Percentiles rank a stretch among this genome's conserved stretches.
Evolutionary conservation across 208 protist species (phyloP).

Genomic region (Leishmania arabica): DNA sequence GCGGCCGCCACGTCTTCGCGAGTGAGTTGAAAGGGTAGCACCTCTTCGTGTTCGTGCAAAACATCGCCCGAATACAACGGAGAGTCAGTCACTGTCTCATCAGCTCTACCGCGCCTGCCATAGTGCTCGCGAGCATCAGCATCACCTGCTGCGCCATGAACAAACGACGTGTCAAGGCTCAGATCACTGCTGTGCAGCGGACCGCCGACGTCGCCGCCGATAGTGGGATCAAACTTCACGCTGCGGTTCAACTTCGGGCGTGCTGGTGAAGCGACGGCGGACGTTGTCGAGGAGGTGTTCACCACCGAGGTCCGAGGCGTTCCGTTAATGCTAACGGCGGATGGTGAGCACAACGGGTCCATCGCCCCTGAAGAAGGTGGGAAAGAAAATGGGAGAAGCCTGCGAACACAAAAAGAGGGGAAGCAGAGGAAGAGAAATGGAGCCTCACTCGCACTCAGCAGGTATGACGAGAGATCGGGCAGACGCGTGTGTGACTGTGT

Average conservation of each 20-base stretch:
- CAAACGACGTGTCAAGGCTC: slow-evolving; percentile 7
- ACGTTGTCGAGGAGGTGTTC: not conserved
- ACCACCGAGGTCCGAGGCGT: not conserved
- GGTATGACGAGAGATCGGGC: no score
- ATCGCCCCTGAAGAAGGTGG: not conserved
- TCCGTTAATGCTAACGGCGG: not conserved
- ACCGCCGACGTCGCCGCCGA: not conserved
- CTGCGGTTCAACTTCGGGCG: not conserved
- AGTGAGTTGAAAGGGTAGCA: slow-evolving; percentile 52
- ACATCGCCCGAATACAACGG: not conserved
- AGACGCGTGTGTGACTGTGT: not conserved
- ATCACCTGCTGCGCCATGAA: not conserved
- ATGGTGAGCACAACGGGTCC: not conserved
- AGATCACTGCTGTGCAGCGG: not conserved
- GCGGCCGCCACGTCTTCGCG: slow-evolving; percentile 88
- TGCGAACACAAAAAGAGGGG: not conserved
- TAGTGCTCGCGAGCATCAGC: not conserved
- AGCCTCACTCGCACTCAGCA: not conserved
- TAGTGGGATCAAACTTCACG: slow-evolving; percentile 15
- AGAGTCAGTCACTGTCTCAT: not conserved
- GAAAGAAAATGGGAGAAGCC: not conserved
- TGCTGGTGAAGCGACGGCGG: not conserved
- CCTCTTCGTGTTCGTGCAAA: slow-evolving; percentile 1
- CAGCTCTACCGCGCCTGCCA: not conserved
- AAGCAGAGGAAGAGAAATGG: no score